Evolutionary conservation across 768 basidiomycete genomes (phyloP).

Genomic region (Lanmaoa pseudosensibilis): DNA sequence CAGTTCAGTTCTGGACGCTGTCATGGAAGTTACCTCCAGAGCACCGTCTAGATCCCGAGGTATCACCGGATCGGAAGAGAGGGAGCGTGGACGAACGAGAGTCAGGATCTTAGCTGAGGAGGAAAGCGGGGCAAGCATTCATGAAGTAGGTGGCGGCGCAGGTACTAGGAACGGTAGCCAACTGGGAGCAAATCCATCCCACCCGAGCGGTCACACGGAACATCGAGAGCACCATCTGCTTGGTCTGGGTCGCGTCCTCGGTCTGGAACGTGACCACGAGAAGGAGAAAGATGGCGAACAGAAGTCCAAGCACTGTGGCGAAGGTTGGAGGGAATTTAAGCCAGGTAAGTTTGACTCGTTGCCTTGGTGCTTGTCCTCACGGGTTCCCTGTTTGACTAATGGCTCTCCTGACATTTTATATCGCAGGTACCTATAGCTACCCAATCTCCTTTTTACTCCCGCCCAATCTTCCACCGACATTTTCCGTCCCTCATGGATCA

Average conservation of each 20-base stretch:
- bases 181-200: neutral
- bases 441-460: conserved; percentile 93
- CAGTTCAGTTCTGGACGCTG: conserved; percentile 15
- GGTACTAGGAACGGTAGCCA: neutral
- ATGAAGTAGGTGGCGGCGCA: neutral
- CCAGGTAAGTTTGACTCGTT: conserved; percentile 54
- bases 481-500: conserved; percentile 72
- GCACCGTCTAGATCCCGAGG: conserved; percentile 22
- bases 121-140: neutral
- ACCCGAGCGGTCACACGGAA: neutral
- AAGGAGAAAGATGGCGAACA: conserved; percentile 18
- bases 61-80: conserved; percentile 38
- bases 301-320: conserved; percentile 42
- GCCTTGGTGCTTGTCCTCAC: neutral
- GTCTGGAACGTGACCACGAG: conserved; percentile 19
- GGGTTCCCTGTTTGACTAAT: neutral
- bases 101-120: conserved; percentile 8
- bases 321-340: conserved; percentile 86
- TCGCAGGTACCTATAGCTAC: conserved; percentile 85
- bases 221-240: conserved; percentile 20
- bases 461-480: conserved; percentile 72
- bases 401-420: neutral
- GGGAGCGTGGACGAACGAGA: conserved; percentile 25
- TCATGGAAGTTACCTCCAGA: conserved; percentile 21
- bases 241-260: conserved; percentile 38